phyloP scores from a whole-genome alignment of 352 stramenopile genomes.

The Globisporangium irregulare region DNA sequence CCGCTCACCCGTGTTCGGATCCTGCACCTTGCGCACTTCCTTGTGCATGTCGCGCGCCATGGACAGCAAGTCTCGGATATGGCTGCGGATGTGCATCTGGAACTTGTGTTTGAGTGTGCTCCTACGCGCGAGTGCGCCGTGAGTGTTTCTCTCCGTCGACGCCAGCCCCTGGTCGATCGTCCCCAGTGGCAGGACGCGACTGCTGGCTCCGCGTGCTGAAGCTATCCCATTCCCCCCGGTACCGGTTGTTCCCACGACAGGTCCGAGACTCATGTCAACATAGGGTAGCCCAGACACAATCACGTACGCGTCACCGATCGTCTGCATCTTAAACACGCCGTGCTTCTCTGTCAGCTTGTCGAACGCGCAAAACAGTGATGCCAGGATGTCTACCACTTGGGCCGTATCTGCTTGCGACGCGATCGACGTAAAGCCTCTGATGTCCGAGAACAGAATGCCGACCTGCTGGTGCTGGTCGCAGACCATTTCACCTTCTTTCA shows the following conservation, averaged over 20 bases:
- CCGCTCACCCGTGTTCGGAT: conserved; percentile 80
- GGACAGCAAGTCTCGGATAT: conserved; percentile 73
- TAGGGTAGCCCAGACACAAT: conserved; percentile 86
- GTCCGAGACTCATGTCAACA: conserved; percentile 78
- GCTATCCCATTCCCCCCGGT: conserved; percentile 12
- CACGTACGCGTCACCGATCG: conserved; percentile 92
- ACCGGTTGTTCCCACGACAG: conserved; percentile 30
- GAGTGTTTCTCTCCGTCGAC: conserved; percentile 15
- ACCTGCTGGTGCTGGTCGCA: conserved; percentile 86
- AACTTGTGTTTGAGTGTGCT: conserved; percentile 82
- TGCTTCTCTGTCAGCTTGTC: conserved; percentile 92
- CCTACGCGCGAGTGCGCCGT: conserved; percentile 27
- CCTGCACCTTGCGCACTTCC: conserved; percentile 76
- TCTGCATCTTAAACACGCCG: conserved; percentile 93
- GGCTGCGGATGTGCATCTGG: conserved; percentile 76
- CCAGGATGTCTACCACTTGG: conserved; percentile 89
- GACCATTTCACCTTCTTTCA: conserved; percentile 83
- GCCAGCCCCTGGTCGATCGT: conserved; percentile 16
- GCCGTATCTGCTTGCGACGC: conserved; percentile 74
- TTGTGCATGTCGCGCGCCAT: conserved; percentile 89
- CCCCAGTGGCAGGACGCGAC: conserved; percentile 50
- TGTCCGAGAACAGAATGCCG: conserved; percentile 90
- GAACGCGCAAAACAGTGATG: conserved; percentile 90
- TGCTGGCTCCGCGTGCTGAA: conserved; percentile 25
- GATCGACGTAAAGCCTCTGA: conserved; percentile 92